Evolutionary conservation across 2,329 filamentous ascomycete species (phyloP), one percentile per base, ranked within the genome.

Genomic region (Lomentospora prolificans): DNA sequence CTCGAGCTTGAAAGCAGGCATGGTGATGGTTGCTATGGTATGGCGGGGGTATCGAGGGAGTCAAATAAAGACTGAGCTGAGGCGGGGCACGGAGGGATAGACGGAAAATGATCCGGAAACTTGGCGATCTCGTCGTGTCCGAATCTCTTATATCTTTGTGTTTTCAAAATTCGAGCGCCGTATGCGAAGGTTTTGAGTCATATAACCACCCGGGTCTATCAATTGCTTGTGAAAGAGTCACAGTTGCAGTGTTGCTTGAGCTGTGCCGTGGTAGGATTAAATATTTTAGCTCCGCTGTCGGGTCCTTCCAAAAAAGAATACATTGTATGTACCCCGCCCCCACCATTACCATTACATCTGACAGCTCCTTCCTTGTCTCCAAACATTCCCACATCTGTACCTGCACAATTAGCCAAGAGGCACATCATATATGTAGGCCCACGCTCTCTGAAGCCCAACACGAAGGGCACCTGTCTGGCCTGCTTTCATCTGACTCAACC

Each of bases 1-100:
- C 63, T 86, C 74, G 53, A 92, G 74, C 66, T 90, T 81, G 69
- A 91, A 91, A 30, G 84, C 75, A 31, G 81, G 77, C 76, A 82
- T 83, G 25, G 28, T 50, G 19, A 28, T 50, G n/a, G n/a, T n/a
- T n/a, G n/a, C n/a, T n/a, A n/a, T n/a, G n/a, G n/a, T n/a, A n/a
- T n/a, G n/a, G n/a, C n/a, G n/a, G n/a, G n/a, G n/a, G n/a, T n/a
- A n/a, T n/a, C 24, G 44, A 48, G 30, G 30, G 30, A 6, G 6
- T 33, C 30, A 33, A 33, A 7, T 6, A 33, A 12, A 7, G 30
- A 33, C 12, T 7, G 30, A 33, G 30, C 30, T 33, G 30, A n/a
- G n/a, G n/a, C n/a, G n/a, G n/a, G n/a, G n/a, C n/a, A n/a, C n/a
- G n/a, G n/a, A n/a, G n/a, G n/a, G n/a, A n/a, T n/a, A n/a, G n/a